Evolutionary conservation across 106 monocot species (phyloP).

Genomic region (Dendrobium officinale): DNA sequence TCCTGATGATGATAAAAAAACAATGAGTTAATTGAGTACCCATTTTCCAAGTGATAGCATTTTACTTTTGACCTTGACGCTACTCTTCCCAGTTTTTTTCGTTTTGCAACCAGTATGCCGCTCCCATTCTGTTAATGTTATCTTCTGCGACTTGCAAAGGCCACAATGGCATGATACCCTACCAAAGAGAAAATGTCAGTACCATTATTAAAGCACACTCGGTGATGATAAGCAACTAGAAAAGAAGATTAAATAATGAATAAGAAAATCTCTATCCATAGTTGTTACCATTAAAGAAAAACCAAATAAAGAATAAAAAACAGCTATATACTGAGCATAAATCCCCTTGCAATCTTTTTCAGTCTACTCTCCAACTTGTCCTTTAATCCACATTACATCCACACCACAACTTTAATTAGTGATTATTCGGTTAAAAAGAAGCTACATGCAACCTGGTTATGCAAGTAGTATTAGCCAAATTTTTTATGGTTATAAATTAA

Average conservation of each 20-base stretch:
- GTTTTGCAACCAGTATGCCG: constrained; percentile 84
- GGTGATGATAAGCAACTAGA: neutral
- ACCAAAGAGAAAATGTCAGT: constrained; percentile 1
- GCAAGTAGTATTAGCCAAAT: neutral
- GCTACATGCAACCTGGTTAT: neutral
- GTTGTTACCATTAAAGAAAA: neutral
- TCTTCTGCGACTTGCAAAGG: constrained; percentile 51
- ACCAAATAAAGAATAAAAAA: neutral
- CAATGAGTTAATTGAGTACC: constrained; percentile 23
- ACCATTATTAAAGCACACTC: neutral
- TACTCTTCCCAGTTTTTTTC: constrained; percentile 89
- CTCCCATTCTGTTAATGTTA: constrained; percentile 75
- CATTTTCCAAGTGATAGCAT: constrained; percentile 63
- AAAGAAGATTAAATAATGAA: neutral
- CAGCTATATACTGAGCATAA: neutral
- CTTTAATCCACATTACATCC: neutral
- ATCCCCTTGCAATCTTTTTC: neutral
- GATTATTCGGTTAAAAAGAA: neutral
- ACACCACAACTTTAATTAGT: neutral
- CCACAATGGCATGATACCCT: constrained; percentile 79
- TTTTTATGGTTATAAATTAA: neutral
- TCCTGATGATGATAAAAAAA: constrained; percentile 3
- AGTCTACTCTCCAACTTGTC: no score
- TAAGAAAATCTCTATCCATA: neutral
- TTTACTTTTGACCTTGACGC: constrained; percentile 68